Evolutionary conservation across 129 eudicot species (phyloP), one percentile per base, ranked within the genome.

Genomic region (Calendula officinalis): DNA sequence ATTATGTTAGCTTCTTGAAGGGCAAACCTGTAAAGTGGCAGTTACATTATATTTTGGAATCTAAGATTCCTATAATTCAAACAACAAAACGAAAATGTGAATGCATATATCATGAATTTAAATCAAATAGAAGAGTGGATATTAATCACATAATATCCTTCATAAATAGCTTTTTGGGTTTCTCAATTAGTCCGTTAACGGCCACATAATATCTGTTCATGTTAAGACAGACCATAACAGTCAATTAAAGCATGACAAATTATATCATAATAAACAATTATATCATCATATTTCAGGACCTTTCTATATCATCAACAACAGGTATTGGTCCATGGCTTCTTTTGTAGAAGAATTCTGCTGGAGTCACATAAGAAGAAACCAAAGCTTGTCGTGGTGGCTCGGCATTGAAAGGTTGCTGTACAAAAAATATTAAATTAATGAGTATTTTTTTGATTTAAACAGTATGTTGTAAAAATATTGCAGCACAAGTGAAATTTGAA

Each of bases 251-350:
- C 65, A 41, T 62, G 4, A 37, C 14, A 59, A 64, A 13, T 56
- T 57, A 58, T 14, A 48, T 14, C 32, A 56, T 8, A 16, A 72
- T 73, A 5, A 75, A 71, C 49, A 15, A 43, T 36, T 40, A 45
- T 49, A 58, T n/a, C n/a, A 37, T 57, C 46, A 38, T 61, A 65
- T 45, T 45, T 54, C 34, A 38, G 62, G 44, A 91, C 98, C 92
- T 87, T 46, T 87, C 85, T 13, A 91, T 62, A 73, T 88, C 96
- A 37, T 91, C 96, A 50, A 88, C 91, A 9, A 89, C 58, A 63
- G 94, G 96, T 46, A 89, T 85, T 3, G 94, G 96, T 46, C 96
- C 96, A 79, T 89, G 98, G 61, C 81, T 91, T 71, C 98, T 87
- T 78, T 91, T 91, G 77, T 87, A 91, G 75, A 87, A 91, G 55